Evolutionary conservation across 2,329 filamentous ascomycete genomes (phyloP).

Genomic region (Thyridium curvatum): DNA sequence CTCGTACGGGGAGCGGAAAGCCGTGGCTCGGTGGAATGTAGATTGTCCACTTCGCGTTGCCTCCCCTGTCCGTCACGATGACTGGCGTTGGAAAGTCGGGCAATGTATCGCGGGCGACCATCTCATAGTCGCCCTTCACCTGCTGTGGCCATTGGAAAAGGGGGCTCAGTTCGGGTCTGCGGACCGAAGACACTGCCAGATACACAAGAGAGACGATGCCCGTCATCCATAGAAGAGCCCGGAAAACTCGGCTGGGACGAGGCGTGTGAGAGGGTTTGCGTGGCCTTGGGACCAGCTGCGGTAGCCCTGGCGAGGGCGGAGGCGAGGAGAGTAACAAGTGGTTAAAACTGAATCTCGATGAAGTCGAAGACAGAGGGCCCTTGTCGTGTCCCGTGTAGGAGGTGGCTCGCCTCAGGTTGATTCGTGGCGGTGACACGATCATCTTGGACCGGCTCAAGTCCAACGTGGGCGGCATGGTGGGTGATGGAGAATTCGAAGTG

Average conservation of each 20-base stretch:
- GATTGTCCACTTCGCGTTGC: conserved; percentile 70
- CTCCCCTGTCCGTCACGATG: conserved; percentile 58
- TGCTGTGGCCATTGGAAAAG: conserved; percentile 31
- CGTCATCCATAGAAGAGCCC: conserved; percentile 47
- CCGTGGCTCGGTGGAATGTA: conserved; percentile 62
- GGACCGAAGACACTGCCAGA: conserved; percentile 28
- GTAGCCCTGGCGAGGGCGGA: conserved; percentile 64
- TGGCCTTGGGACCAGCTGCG: conserved; percentile 54
- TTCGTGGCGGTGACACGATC: conserved; percentile 45
- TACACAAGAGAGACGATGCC: conserved; percentile 47
- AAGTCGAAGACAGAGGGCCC: conserved; percentile 51
- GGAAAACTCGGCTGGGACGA: conserved; percentile 51
- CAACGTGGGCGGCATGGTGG: conserved; percentile 38
- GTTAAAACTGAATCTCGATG: conserved; percentile 59
- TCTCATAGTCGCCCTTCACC: conserved; percentile 51
- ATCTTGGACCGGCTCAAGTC: conserved; percentile 42
- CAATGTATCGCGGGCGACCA: conserved; percentile 59
- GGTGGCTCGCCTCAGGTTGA: conserved; percentile 53
- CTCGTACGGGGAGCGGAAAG: conserved; percentile 60
- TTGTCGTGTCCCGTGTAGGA: conserved; percentile 50
- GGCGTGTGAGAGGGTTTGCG: conserved; percentile 54
- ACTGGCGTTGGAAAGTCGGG: conserved; percentile 69
- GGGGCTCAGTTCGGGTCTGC: conserved; percentile 19
- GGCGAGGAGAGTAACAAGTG: conserved; percentile 59
- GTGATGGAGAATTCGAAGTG: conserved; percentile 1